Evolutionary conservation across 2,329 filamentous ascomycete species (phyloP).

Genomic region (Arthrinium puccinioides): DNA sequence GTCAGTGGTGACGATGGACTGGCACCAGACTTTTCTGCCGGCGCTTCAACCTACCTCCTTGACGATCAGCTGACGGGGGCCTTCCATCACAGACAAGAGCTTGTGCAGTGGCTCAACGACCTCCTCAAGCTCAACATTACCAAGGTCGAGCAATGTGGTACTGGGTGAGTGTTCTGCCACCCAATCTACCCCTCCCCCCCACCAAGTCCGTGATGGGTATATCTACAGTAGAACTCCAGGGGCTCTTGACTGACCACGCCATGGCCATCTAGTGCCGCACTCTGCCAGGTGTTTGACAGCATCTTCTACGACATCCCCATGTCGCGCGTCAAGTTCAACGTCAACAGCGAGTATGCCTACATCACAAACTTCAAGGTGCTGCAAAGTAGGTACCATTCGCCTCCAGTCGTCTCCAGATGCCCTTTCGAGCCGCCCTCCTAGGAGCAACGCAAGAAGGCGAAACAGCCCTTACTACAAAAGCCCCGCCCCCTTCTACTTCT

Average conservation of each 20-base stretch:
- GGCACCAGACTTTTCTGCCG: too few species aligned
- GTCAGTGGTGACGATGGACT: conserved; percentile 13
- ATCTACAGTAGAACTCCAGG: too few species aligned
- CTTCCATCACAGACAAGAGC: conserved; percentile 69
- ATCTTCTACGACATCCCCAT: conserved; percentile 96
- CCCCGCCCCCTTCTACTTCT: not conserved
- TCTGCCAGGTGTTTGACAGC: conserved; percentile 97
- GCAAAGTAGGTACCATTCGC: conserved; percentile 61
- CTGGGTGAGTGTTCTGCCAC: conserved; percentile 59
- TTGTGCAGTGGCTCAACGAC: conserved; percentile 94
- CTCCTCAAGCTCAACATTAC: conserved; percentile 96
- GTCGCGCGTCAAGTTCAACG: conserved; percentile 96
- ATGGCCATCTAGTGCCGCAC: conserved; percentile 62
- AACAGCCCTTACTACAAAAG: too few species aligned
- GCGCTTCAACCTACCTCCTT: conserved; percentile 11
- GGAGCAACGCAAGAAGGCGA: too few species aligned
- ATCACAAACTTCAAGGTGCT: conserved; percentile 98
- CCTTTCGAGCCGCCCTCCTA: not conserved
- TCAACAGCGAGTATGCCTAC: conserved; percentile 94
- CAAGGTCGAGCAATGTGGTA: conserved; percentile 98
- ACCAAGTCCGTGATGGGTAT: not conserved
- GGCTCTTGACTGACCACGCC: not conserved
- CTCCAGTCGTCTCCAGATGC: not conserved
- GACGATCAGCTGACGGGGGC: not conserved
- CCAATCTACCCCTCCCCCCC: conserved; percentile 6